Evolutionary conservation across 805 yeast genomes (phyloP), one percentile per base, ranked within the genome.

Genomic region (Candida germanica): DNA sequence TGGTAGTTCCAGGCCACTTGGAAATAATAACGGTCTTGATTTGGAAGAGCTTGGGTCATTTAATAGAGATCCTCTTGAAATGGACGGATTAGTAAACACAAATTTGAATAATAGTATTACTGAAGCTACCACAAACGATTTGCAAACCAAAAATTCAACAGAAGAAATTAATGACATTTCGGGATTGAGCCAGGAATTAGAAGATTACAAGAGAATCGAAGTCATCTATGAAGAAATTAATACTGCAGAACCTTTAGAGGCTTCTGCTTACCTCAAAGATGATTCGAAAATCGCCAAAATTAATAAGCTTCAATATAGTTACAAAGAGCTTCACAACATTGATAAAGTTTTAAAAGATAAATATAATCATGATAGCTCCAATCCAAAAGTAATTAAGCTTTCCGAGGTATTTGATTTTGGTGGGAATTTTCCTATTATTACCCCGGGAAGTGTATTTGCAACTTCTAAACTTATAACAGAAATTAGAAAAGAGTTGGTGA

Each of bases 141-240:
- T 16, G 3, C 11, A 3, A n/a, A 14, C 7, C 4, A 12, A 10
- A 4, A 8, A 6, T 6, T 4, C 7, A 9, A 20, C 19, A 9
- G 14, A 11, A 6, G 23, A 31, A 10, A 12, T 7, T 4, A 12
- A 15, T n/a, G n/a, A n/a, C n/a, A n/a, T n/a, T n/a, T n/a, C n/a
- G 13, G 19, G 17, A 31, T 12, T 13, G 9, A 15, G 12, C 3
- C n/a, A n/a, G n/a, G 36, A 33, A 6, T 14, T 33, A 12, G 31
- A 28, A 8, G 44, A 39, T n/a, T 39, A 38, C 20, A 28, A 35
- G 21, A 36, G 32, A 24, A 37, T 43, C n/a, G 32, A 34, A 20
- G 26, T 43, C 7, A 26, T 43, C 10, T 31, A 43, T 24, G 47
- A 43, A 10, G 47, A 43, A 29, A 35, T 40, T 3, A 39, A 39